Conservation (phyloP, 2,329 filamentous ascomycete genomes). For the Monosporascus sp. region DNA sequence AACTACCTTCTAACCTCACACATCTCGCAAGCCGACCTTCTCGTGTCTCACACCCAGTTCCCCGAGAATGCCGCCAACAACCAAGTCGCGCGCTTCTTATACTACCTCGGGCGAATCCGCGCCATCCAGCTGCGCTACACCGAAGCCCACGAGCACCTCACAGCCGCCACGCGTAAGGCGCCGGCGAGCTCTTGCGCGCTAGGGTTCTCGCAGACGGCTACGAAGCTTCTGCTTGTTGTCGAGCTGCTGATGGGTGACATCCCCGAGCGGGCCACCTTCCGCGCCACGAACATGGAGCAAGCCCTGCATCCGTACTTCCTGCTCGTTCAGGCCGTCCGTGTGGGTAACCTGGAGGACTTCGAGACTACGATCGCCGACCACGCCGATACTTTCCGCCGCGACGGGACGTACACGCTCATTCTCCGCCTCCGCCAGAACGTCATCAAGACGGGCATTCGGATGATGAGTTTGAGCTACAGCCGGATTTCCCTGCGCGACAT, state of each 20-base stretch:
- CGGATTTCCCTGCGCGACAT: conserved; percentile 96
- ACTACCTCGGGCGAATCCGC: conserved; percentile 93
- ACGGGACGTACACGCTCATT: conserved; percentile 93
- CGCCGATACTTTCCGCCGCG: conserved; percentile 79
- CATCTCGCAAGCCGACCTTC: conserved; percentile 91
- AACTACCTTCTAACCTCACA: conserved; percentile 96
- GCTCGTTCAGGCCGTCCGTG: conserved; percentile 89
- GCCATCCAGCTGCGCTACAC: conserved; percentile 96
- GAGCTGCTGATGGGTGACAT: conserved; percentile 99
- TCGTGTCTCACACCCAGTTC: conserved; percentile 94
- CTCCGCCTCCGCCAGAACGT: conserved; percentile 95
- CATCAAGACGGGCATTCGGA: conserved; percentile 97
- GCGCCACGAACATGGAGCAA: conserved; percentile 79
- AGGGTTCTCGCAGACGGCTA: conserved; percentile 93
- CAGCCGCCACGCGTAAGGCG: conserved; percentile 89
- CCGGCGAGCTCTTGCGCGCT: conserved; percentile 83
- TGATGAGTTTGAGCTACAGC: conserved; percentile 98
- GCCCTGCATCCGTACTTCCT: conserved; percentile 89
- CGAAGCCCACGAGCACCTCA: conserved; percentile 90
- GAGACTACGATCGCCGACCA: conserved; percentile 79
- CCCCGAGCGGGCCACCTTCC: conserved; percentile 90
- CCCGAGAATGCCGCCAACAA: conserved; percentile 93
- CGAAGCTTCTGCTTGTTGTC: conserved; percentile 93
- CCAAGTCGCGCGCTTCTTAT: conserved; percentile 94
- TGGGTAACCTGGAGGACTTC: conserved; percentile 94